Evolutionary conservation across 169 alveolate species (phyloP).

Genomic region (Plasmodium gonderi): DNA sequence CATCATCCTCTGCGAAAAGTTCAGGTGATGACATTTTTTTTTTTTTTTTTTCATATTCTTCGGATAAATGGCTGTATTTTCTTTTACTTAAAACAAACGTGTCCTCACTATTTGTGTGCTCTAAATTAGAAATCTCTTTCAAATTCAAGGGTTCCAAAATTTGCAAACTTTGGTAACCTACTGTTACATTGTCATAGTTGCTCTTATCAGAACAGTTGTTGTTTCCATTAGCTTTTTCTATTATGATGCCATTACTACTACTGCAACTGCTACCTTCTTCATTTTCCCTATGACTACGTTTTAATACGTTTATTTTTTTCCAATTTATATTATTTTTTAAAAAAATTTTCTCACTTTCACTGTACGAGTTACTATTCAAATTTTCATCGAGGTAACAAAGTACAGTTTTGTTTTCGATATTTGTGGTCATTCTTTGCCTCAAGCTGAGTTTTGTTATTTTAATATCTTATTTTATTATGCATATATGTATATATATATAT

Average conservation of each 20-base stretch:
- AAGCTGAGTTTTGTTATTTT: background rate
- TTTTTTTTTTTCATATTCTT: constrained; percentile 27
- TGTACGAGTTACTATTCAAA: constrained; percentile 16
- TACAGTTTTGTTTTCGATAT: constrained; percentile 17
- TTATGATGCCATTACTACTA: background rate
- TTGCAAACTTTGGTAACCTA: background rate
- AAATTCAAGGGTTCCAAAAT: background rate
- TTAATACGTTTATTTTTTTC: constrained; percentile 24
- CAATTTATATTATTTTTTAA: constrained; percentile 50
- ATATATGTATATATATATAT: no score
- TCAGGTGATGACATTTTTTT: background rate
- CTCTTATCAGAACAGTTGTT: background rate
- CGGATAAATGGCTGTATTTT: background rate
- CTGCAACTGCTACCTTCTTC: background rate
- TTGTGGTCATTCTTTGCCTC: constrained; percentile 29
- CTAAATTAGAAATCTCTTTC: background rate
- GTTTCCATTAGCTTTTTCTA: background rate
- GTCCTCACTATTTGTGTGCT: background rate
- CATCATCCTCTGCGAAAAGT: background rate
- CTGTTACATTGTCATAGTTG: background rate
- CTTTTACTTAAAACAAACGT: background rate
- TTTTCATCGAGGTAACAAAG: constrained; percentile 25
- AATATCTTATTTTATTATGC: background rate
- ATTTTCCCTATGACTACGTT: background rate
- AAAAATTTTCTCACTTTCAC: constrained; percentile 42